phyloP scores from a whole-genome alignment of 2,329 filamentous ascomycete species.

The Ophiostoma quercus region DNA sequence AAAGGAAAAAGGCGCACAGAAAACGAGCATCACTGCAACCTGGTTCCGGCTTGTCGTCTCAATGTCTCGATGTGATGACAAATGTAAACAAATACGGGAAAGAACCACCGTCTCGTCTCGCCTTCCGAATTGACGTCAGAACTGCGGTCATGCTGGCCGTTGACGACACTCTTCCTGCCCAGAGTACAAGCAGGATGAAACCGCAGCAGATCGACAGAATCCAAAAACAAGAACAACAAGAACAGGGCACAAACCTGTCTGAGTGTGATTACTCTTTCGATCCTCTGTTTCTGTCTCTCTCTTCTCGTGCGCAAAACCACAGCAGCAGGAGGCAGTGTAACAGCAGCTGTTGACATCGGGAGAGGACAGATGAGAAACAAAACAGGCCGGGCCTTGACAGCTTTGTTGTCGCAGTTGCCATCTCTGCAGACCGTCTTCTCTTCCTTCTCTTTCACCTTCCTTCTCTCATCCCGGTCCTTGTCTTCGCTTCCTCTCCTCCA shows the following conservation, averaged over 20 bases:
- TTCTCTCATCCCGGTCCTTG: neutral
- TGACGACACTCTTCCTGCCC: neutral
- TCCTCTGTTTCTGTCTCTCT: neutral
- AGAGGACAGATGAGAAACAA: neutral
- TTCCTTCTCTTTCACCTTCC: neutral
- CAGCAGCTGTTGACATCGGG: neutral
- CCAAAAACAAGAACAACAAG: conserved; percentile 1
- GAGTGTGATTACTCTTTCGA: neutral
- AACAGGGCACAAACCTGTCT: neutral
- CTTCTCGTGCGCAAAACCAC: neutral
- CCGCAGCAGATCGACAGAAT: neutral
- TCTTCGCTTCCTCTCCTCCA: neutral
- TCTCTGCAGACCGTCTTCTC: neutral
- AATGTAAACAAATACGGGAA: neutral
- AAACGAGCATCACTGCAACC: neutral
- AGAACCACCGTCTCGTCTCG: neutral
- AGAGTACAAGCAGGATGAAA: neutral
- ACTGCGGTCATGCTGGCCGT: neutral
- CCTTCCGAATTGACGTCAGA: conserved; percentile 1
- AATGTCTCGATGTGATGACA: neutral
- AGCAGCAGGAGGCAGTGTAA: neutral
- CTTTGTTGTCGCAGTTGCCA: neutral
- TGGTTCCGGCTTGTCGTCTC: neutral
- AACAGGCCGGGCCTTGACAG: neutral
- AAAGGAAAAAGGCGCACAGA: neutral